These are phyloP conservation scores for Zygosaccharomyces siamensis DNA, from an alignment of 805 yeast species.

Conservation along the genomic window DNA sequence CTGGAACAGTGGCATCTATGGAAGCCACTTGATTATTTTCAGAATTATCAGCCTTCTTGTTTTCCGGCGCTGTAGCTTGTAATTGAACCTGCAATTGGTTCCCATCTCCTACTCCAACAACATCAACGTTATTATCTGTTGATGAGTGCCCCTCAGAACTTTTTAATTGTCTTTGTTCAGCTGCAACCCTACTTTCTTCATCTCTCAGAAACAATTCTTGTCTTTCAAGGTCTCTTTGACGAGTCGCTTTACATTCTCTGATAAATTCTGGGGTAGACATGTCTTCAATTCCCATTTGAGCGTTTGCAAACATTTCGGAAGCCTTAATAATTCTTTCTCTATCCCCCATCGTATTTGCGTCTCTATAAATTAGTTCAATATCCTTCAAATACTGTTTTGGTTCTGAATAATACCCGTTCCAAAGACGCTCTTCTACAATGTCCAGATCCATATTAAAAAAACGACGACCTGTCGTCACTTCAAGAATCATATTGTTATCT, in stretches of 20 bases:
- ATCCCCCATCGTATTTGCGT: constrained; percentile 69
- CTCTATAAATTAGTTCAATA: constrained; percentile 75
- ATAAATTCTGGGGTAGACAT: constrained; percentile 67
- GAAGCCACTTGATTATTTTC: neutral
- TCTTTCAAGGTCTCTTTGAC: constrained; percentile 57
- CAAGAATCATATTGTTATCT: constrained; percentile 74
- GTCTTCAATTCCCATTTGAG: constrained; percentile 93
- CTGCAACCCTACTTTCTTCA: constrained; percentile 28
- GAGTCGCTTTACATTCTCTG: constrained; percentile 69
- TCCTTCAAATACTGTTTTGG: constrained; percentile 87
- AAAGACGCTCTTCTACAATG: constrained; percentile 85
- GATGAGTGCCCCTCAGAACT: constrained; percentile 2
- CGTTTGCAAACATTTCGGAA: constrained; percentile 93
- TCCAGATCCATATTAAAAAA: constrained; percentile 90
- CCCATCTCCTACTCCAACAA: constrained; percentile 25
- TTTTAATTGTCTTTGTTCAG: constrained; percentile 3
- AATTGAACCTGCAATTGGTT: constrained; percentile 25
- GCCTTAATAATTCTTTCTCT: constrained; percentile 78
- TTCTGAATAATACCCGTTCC: constrained; percentile 95
- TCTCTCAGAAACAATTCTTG: constrained; percentile 38
- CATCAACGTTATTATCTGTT: constrained; percentile 15
- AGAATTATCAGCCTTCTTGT: neutral
- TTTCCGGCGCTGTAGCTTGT: neutral
- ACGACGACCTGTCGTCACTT: constrained; percentile 63
- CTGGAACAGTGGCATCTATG: neutral